These are phyloP conservation scores for Chrysanthemum makinoi DNA, from an alignment of 129 eudicot genomes.

Conservation along the genomic window DNA sequence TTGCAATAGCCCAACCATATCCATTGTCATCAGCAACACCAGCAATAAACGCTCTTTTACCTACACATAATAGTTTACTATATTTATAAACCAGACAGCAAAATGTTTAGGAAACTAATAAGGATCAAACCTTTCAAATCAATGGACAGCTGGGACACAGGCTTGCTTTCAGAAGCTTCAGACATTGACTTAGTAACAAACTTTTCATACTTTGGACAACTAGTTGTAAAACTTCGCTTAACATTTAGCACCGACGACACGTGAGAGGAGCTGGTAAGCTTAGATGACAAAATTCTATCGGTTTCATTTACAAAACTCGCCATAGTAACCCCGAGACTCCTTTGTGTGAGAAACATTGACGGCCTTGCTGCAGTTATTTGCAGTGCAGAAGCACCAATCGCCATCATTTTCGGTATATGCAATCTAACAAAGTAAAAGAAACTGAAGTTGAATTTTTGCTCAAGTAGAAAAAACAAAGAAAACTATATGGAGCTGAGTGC, in stretches of 20 bases:
- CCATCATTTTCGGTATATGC: conserved; percentile 50
- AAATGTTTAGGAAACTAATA: background rate
- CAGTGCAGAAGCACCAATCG: conserved; percentile 54
- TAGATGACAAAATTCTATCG: conserved; percentile 43
- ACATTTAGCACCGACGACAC: conserved; percentile 29
- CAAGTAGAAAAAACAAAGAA: background rate
- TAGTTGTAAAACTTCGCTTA: conserved; percentile 25
- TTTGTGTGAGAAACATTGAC: conserved; percentile 44
- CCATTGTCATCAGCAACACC: conserved; percentile 99
- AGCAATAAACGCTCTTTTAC: conserved; percentile 94
- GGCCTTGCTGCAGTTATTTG: conserved; percentile 55
- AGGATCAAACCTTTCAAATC: conserved; percentile 69
- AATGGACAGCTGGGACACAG: conserved; percentile 58
- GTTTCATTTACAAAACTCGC: conserved; percentile 33
- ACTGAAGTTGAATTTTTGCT: background rate
- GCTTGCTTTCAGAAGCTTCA: conserved; percentile 55
- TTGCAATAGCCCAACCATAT: conserved; percentile 98
- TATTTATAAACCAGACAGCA: background rate
- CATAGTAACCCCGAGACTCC: conserved; percentile 37
- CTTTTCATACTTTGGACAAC: conserved; percentile 35
- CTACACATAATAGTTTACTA: conserved; percentile 30
- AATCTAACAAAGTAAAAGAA: conserved; percentile 24
- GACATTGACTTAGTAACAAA: conserved; percentile 66
- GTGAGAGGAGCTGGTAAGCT: conserved; percentile 51
- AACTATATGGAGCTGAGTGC: background rate